phyloP scores from a whole-genome alignment of 2,329 filamentous ascomycete genomes.

The Aspergillus tamarii region DNA sequence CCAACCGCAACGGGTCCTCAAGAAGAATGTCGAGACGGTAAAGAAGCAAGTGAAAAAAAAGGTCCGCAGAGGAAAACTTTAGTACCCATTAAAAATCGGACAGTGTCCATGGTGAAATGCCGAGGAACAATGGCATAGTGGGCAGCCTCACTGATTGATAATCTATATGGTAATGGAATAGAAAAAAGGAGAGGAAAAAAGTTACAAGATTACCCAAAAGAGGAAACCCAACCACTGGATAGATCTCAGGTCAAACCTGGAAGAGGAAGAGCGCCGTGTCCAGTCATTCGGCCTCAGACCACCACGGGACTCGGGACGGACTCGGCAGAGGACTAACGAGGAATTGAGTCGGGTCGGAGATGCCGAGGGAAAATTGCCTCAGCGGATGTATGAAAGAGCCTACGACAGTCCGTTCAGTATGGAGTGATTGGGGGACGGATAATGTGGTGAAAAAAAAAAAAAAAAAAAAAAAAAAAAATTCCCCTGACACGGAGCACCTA shows the following conservation, averaged over 20 bases:
- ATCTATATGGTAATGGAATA: conserved; percentile 4
- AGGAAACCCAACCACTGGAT: conserved; percentile 11
- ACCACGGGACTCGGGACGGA: conserved; percentile 31
- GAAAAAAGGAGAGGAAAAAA: conserved; percentile 13
- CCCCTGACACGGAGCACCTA: conserved; percentile 4
- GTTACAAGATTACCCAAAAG: conserved; percentile 21
- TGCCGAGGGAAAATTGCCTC: conserved; percentile 26
- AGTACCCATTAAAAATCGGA: background rate
- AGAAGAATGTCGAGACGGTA: background rate
- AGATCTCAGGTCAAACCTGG: background rate
- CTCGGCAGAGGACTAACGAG: conserved; percentile 19
- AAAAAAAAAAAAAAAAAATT: background rate
- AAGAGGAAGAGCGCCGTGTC: conserved; percentile 3
- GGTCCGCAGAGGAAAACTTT: background rate
- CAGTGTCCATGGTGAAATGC: conserved; percentile 4
- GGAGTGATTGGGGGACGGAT: conserved; percentile 2
- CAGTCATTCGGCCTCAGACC: conserved; percentile 25
- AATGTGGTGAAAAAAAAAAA: background rate
- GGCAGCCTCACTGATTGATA: background rate
- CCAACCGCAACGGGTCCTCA: background rate
- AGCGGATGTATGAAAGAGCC: conserved; percentile 8
- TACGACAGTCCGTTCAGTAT: background rate
- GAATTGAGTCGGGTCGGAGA: conserved; percentile 22
- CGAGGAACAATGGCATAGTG: conserved; percentile 4
- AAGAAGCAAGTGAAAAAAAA: background rate